phyloP scores from a whole-genome alignment of 2,329 filamentous ascomycete genomes.

The Ceratocystis papillata region DNA sequence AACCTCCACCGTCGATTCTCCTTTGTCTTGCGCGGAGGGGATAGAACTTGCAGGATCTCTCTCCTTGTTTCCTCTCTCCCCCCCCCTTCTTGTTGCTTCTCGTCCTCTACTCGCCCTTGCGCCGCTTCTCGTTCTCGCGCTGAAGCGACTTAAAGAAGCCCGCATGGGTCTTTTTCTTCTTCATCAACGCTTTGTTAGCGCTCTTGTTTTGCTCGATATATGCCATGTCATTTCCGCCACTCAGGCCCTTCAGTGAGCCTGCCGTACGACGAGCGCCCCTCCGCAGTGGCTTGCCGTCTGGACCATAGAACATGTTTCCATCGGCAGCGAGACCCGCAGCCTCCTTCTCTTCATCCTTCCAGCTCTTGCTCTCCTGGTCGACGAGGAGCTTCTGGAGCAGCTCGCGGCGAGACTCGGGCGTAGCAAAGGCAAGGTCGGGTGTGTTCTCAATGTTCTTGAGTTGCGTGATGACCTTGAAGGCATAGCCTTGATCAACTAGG shows the following conservation, averaged over 20 bases:
- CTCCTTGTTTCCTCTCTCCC: neutral
- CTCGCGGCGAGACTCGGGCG: slow-evolving; percentile 69
- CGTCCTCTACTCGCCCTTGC: slow-evolving; percentile 19
- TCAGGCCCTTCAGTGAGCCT: slow-evolving; percentile 72
- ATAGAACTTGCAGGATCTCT: neutral
- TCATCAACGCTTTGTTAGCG: slow-evolving; percentile 41
- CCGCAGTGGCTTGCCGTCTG: slow-evolving; percentile 20
- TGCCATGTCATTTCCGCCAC: slow-evolving; percentile 94
- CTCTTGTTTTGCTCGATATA: slow-evolving; percentile 75
- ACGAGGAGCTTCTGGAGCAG: slow-evolving; percentile 81
- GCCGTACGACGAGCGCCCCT: slow-evolving; percentile 55
- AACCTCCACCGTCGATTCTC: neutral
- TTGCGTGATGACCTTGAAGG: slow-evolving; percentile 97
- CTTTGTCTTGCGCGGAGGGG: neutral
- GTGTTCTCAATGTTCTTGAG: slow-evolving; percentile 82
- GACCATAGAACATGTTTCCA: slow-evolving; percentile 27
- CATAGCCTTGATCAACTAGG: slow-evolving; percentile 93
- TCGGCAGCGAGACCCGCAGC: slow-evolving; percentile 19
- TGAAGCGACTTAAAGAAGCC: slow-evolving; percentile 37
- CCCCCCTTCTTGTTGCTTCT: neutral
- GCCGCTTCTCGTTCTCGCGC: slow-evolving; percentile 31
- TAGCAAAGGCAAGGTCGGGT: slow-evolving; percentile 66
- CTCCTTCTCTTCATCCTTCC: slow-evolving; percentile 25
- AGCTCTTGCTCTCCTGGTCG: slow-evolving; percentile 52
- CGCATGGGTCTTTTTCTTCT: slow-evolving; percentile 34